Evolutionary conservation across 2,329 filamentous ascomycete genomes (phyloP).

Genomic region (Ilyonectria sp.): DNA sequence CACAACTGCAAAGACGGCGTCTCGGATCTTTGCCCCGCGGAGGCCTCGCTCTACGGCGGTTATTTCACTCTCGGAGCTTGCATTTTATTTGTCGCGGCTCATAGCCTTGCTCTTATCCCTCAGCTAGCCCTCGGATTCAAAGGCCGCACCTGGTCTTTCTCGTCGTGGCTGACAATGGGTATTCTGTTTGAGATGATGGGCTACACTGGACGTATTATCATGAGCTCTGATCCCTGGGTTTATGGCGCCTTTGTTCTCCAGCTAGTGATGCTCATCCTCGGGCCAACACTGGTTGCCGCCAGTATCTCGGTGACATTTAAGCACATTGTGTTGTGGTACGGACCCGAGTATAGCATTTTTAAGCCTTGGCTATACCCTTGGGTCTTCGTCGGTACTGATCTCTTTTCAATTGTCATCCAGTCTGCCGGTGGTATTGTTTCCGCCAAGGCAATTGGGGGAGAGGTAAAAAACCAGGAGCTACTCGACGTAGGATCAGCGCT

Average conservation of each 20-base stretch:
- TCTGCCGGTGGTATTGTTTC: conserved; percentile 42
- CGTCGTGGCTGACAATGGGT: conserved; percentile 54
- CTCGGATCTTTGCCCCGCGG: conserved; percentile 40
- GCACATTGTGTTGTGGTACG: conserved; percentile 60
- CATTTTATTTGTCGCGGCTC: conserved; percentile 52
- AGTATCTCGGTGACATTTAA: conserved; percentile 62
- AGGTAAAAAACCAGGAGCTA: conserved; percentile 24
- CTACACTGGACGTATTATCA: conserved; percentile 58
- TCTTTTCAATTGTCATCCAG: conserved; percentile 53
- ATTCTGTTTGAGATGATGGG: conserved; percentile 59
- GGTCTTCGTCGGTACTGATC: conserved; percentile 64
- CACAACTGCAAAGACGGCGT: conserved; percentile 32
- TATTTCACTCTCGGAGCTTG: conserved; percentile 45
- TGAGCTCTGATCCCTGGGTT: conserved; percentile 58
- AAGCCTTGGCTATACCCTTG: conserved; percentile 60
- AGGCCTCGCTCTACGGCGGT: conserved; percentile 43
- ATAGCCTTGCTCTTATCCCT: neutral
- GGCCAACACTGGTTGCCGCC: conserved; percentile 59
- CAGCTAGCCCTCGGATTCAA: conserved; percentile 48
- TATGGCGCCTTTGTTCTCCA: conserved; percentile 59
- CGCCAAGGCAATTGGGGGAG: conserved; percentile 31
- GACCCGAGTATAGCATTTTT: conserved; percentile 54
- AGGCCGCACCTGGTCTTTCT: conserved; percentile 57
- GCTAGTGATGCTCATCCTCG: conserved; percentile 59
- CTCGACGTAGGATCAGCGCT: conserved; percentile 36